These are phyloP conservation scores for Testicularia cyperi DNA, from an alignment of 1,284 basidiomycete genomes.

Conservation along the genomic window DNA sequence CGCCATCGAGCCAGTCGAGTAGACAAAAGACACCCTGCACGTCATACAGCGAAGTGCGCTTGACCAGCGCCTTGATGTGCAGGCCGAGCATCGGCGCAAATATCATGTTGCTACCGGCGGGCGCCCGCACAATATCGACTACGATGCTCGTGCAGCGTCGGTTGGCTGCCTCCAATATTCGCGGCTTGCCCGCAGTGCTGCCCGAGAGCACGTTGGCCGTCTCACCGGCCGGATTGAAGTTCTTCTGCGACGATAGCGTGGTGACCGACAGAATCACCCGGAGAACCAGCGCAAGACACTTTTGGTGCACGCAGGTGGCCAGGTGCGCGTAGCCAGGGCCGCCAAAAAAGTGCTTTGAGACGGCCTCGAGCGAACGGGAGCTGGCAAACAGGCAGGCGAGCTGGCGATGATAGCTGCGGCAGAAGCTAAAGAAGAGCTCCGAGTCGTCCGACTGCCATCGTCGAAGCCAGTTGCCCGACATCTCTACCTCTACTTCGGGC, in stretches of 20 bases:
- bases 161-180: slow-evolving; percentile 56
- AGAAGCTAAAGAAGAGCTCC: slow-evolving; percentile 58
- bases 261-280: slow-evolving; percentile 55
- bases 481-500: slow-evolving; percentile 54
- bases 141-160: slow-evolving; percentile 54
- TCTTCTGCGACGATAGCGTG: slow-evolving; percentile 57
- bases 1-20: slow-evolving; percentile 55
- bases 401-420: slow-evolving; percentile 54
- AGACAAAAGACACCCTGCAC: slow-evolving; percentile 57
- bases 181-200: slow-evolving; percentile 53
- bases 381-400: slow-evolving; percentile 42
- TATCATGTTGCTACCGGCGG: slow-evolving; percentile 35
- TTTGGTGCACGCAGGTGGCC: slow-evolving; percentile 54
- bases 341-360: slow-evolving; percentile 49
- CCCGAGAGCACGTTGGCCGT: slow-evolving; percentile 56
- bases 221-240: slow-evolving; percentile 54
- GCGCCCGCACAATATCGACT: slow-evolving; percentile 53
- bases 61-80: slow-evolving; percentile 54
- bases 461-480: slow-evolving; percentile 57
- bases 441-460: slow-evolving; percentile 58
- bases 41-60: slow-evolving; percentile 54
- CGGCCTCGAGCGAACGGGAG: slow-evolving; percentile 28
- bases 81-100: slow-evolving; percentile 51
- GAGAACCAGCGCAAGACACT: slow-evolving; percentile 53
- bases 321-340: slow-evolving; percentile 54